Base-by-base conservation (phyloP, 495 filamentous ascomycete species). In the Chaetomium fimeti region DNA sequence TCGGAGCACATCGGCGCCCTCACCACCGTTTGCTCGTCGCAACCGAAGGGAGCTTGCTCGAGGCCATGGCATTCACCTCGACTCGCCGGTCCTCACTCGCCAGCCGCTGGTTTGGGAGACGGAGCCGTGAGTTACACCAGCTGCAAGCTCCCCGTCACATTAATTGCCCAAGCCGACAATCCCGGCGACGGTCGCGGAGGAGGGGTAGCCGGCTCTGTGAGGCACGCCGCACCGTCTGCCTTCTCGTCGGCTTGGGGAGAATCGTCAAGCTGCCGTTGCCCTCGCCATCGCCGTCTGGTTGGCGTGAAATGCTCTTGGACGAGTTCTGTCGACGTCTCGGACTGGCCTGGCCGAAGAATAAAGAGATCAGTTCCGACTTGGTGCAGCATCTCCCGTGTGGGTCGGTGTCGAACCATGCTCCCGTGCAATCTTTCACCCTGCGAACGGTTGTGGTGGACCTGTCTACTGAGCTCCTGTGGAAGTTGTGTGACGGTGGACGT, bases 81-180 rank as follows among this genome's bases (percentile, higher is more conserved):
- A 53, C 3, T 5, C 20, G 59, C 12, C 28, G 20, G 36, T 38
- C 38, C 59, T 47, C 45, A 61, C 60, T 59, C 60, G 60, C 27
- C 32, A 59, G 64, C 59, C 54, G 47, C 45, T 52, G 43, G 32
- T 61, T 47, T 48, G 59, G 32, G 12, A 52, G 43, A 62, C 32
- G 53, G 64, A 27, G 32, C 60, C 32, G 5, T 40, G 28, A 36
- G 60, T 67, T 49, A 55, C 65, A 67, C 65, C 43, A 36, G 65
- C 56, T 68, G 66, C 61, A 61, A 51, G 65, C 54, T 25, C 57
- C 56, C 64, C 64, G 58, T 62, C 59, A 58, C 60, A 66, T 66
- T 58, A 8, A 62, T 66, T 62, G 59, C 43, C 43, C 22, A 38
- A 53, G 25, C 58, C 59, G 47, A 32, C 52, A 32, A 55, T 51